phyloP scores from a whole-genome alignment of 108 stramenopile genomes.

The Conticribra weissflogii region DNA sequence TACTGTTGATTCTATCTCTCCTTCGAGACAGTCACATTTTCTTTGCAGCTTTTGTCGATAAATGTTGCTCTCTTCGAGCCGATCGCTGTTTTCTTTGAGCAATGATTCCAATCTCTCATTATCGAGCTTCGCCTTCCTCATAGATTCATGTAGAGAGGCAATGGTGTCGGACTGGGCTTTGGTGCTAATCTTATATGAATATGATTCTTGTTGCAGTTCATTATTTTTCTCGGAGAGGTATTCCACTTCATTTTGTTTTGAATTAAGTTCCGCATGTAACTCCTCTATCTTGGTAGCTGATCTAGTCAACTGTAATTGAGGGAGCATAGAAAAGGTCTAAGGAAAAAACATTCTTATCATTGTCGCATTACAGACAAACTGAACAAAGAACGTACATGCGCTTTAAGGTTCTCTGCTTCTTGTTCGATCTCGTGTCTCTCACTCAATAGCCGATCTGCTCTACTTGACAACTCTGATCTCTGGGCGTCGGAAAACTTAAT shows the following conservation, averaged over 20 bases:
- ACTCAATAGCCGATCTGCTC: conserved; percentile 15
- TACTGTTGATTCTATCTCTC: conserved; percentile 25
- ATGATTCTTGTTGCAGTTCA: conserved; percentile 4
- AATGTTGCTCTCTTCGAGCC: conserved; percentile 23
- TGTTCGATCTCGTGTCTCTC: conserved; percentile 29
- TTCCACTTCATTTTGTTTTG: conserved; percentile 23
- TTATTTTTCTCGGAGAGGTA: conserved; percentile 20
- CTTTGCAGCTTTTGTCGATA: conserved; percentile 19
- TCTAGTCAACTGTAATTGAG: conserved; percentile 19
- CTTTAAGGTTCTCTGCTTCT: conserved; percentile 20
- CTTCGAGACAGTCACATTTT: conserved; percentile 23
- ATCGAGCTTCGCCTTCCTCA: conserved; percentile 7
- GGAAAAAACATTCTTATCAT: no score
- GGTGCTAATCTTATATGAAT: conserved; percentile 12
- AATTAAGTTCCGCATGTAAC: conserved; percentile 11
- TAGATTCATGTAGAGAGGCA: neutral
- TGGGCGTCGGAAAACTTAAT: conserved; percentile 11
- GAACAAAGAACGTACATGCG: no score
- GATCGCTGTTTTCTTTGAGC: conserved; percentile 26
- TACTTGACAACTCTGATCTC: conserved; percentile 18
- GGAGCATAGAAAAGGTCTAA: no score
- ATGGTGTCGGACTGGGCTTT: conserved; percentile 18
- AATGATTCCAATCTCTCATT: conserved; percentile 18
- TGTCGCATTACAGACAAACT: no score
- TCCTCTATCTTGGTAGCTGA: conserved; percentile 22